Conservation (phyloP, 2,329 filamentous ascomycete genomes). For the Mollisia scopiformis region DNA sequence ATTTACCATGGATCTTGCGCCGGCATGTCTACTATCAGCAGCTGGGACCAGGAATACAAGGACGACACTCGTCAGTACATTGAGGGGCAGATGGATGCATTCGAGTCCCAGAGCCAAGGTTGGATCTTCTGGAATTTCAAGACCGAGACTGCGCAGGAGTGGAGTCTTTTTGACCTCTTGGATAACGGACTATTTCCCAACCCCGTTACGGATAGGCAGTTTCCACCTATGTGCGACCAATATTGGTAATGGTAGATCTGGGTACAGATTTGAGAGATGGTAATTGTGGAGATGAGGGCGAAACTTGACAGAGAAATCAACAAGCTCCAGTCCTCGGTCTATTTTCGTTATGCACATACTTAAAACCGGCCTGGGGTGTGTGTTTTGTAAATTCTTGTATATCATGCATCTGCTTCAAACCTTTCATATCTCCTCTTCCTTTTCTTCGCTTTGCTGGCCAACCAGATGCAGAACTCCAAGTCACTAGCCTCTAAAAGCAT, state of each 20-base stretch:
- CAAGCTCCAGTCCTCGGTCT: no score
- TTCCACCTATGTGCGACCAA: constrained; percentile 5
- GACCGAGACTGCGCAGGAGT: constrained; percentile 52
- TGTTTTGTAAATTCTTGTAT: no score
- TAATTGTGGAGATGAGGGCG: no score
- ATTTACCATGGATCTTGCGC: constrained; percentile 53
- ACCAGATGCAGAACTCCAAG: no score
- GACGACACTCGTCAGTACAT: constrained; percentile 51
- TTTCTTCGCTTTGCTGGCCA: no score
- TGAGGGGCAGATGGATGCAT: constrained; percentile 54
- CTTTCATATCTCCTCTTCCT: no score
- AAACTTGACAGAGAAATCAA: no score
- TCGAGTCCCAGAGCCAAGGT: constrained; percentile 49
- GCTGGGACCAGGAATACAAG: constrained; percentile 41
- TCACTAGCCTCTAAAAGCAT: no score
- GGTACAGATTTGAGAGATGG: no score
- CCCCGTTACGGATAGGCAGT: constrained; percentile 32
- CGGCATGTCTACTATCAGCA: constrained; percentile 51
- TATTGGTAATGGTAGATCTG: constrained; percentile 1
- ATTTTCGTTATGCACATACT: no score
- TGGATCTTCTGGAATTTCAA: constrained; percentile 61
- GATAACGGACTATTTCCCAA: constrained; percentile 52
- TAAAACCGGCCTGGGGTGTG: no score
- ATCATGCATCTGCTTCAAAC: no score
- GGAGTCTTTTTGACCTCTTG: constrained; percentile 50